phyloP scores from a whole-genome alignment of 805 yeast genomes.

The Pichia californica region DNA sequence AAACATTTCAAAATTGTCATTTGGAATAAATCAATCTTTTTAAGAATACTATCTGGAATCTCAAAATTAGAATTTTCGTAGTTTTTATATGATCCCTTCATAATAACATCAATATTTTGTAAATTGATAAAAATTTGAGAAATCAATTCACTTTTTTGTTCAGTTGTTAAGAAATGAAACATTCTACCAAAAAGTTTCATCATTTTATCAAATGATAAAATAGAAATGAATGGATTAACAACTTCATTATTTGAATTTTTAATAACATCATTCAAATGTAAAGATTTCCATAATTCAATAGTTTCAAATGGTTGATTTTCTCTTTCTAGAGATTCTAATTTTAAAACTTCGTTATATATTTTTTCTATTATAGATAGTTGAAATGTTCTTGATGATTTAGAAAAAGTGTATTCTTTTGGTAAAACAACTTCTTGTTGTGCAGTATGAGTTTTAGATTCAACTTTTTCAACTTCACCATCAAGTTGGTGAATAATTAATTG shows the following conservation, averaged over 20 bases:
- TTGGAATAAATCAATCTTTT: slow-evolving; percentile 71
- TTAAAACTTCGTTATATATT: slow-evolving; percentile 69
- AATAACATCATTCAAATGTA: slow-evolving; percentile 62
- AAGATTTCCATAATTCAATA: slow-evolving; percentile 64
- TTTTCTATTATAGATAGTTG: slow-evolving; percentile 68
- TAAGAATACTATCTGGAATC: slow-evolving; percentile 47
- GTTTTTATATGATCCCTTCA: slow-evolving; percentile 71
- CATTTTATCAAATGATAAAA: slow-evolving; percentile 79
- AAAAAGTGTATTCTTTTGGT: slow-evolving; percentile 28
- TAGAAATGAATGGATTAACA: slow-evolving; percentile 75
- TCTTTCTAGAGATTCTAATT: slow-evolving; percentile 70
- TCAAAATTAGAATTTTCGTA: slow-evolving; percentile 37
- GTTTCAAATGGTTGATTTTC: slow-evolving; percentile 42
- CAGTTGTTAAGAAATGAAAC: slow-evolving; percentile 71
- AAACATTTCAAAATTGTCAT: slow-evolving; percentile 76
- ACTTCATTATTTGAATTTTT: slow-evolving; percentile 44
- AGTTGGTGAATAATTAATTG: slow-evolving; percentile 55
- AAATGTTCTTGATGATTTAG: slow-evolving; percentile 40
- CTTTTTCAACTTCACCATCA: slow-evolving; percentile 19
- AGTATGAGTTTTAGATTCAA: not conserved
- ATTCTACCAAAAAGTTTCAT: slow-evolving; percentile 84
- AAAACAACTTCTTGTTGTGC: slow-evolving; percentile 16
- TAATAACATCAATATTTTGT: slow-evolving; percentile 70
- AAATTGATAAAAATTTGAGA: slow-evolving; percentile 75
- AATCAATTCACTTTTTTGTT: slow-evolving; percentile 69